Conservation (phyloP, 768 basidiomycete species). For the Mycena venus region DNA sequence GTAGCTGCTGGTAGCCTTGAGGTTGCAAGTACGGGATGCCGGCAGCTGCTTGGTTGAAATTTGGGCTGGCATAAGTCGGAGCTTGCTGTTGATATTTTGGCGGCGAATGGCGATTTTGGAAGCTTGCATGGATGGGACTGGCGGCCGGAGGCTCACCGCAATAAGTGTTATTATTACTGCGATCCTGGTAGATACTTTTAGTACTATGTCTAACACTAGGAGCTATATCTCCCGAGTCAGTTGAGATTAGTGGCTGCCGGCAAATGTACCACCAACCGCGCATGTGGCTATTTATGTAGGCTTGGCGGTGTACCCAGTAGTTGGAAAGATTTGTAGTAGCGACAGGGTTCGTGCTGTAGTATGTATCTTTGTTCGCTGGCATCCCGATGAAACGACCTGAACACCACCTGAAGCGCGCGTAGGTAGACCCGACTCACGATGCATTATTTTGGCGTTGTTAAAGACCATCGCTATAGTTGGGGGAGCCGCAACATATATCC, state of each 20-base stretch:
- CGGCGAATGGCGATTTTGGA: not conserved
- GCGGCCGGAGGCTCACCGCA: not conserved
- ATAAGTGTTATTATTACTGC: constrained; percentile 17
- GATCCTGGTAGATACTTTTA: constrained; percentile 5
- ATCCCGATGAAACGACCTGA: not conserved
- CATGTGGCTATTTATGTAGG: constrained; percentile 10
- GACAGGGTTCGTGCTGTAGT: constrained; percentile 20
- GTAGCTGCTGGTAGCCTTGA: not conserved
- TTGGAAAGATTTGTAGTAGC: constrained; percentile 22
- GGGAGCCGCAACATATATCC: constrained; percentile 28
- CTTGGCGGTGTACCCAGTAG: constrained; percentile 27
- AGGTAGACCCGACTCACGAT: not conserved
- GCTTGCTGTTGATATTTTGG: constrained; percentile 9
- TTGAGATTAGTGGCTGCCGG: not conserved
- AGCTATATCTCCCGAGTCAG: not conserved
- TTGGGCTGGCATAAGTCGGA: not conserved
- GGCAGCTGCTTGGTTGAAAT: not conserved
- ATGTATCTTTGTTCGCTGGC: constrained; percentile 15
- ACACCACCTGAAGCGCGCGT: not conserved
- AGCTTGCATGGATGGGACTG: not conserved
- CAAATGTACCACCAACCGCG: constrained; percentile 2
- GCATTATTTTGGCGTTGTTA: constrained; percentile 12
- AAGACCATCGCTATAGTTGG: constrained; percentile 22
- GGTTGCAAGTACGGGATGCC: not conserved
- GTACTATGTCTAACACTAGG: constrained; percentile 11